A percentile compares a stretch with the other conserved stretches of the same genome.
Conservation (phyloP, 371 early-diverging fungal genomes). For the Phascolomyces articulosus region DNA sequence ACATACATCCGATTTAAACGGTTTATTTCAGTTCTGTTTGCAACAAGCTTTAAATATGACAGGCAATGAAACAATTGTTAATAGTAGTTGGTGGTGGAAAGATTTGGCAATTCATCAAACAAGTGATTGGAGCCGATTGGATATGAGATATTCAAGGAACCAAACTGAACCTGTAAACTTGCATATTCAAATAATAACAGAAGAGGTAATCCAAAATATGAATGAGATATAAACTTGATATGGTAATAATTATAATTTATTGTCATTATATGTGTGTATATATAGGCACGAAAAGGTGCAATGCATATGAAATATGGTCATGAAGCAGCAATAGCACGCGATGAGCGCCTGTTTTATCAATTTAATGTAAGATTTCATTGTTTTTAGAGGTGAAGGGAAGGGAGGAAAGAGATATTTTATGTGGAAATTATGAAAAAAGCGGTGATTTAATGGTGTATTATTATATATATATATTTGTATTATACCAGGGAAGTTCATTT, state of each 20-base stretch:
- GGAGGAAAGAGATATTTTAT: too few species aligned
- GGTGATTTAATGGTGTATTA: too few species aligned
- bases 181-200: conserved; percentile 16
- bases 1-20: conserved; percentile 33
- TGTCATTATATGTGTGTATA: too few species aligned
- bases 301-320: conserved; percentile 12
- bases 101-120: conserved; percentile 7
- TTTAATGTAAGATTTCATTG: conserved; percentile 8
- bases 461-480: too few species aligned
- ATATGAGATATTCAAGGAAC: not conserved
- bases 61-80: not conserved
- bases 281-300: conserved; percentile 13
- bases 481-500: not conserved
- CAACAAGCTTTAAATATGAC: conserved; percentile 9
- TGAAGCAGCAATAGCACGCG: conserved; percentile 3
- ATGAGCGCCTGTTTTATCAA: conserved; percentile 13
- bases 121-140: conserved; percentile 26
- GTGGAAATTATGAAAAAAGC: not conserved
- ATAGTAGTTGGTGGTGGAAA: conserved; percentile 20
- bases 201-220: conserved; percentile 9
- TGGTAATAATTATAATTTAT: too few species aligned
- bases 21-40: conserved; percentile 35
- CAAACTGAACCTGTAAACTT: conserved; percentile 17
- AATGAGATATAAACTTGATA: too few species aligned
- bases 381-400: too few species aligned